Evolutionary conservation across 2,329 filamentous ascomycete species (phyloP).

Genomic region (Trichoderma hamatum): DNA sequence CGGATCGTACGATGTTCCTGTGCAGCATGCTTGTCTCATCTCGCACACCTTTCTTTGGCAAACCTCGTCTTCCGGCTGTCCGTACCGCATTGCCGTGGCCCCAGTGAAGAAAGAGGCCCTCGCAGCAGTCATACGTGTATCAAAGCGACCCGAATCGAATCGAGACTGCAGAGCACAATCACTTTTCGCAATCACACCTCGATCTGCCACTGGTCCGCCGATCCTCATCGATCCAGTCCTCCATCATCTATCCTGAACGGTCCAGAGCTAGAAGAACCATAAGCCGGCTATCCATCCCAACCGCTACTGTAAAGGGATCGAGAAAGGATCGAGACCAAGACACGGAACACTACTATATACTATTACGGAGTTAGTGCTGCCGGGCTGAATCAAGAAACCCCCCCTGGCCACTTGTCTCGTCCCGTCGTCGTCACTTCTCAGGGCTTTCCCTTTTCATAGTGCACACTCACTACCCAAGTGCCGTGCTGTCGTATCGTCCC

Average conservation of each 20-base stretch:
- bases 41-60: slow-evolving; percentile 7
- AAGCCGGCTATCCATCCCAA: background rate
- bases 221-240: background rate
- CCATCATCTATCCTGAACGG: background rate
- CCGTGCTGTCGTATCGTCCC: background rate
- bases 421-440: slow-evolving; percentile 13
- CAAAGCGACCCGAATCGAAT: background rate
- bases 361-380: background rate
- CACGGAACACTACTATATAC: background rate
- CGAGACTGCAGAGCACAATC: background rate
- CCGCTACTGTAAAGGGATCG: background rate
- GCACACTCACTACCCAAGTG: background rate
- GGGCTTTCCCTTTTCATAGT: background rate
- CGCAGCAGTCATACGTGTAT: background rate
- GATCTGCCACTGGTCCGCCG: background rate
- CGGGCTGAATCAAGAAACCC: slow-evolving; percentile 10
- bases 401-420: background rate
- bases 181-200: background rate
- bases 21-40: slow-evolving; percentile 26
- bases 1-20: slow-evolving; percentile 40
- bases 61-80: slow-evolving; percentile 13
- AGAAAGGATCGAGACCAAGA: background rate
- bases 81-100: slow-evolving; percentile 13
- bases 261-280: background rate
- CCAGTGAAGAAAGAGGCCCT: background rate